phyloP scores from a whole-genome alignment of 2,329 filamentous ascomycete genomes.

The Dactylellina parvicollis region DNA sequence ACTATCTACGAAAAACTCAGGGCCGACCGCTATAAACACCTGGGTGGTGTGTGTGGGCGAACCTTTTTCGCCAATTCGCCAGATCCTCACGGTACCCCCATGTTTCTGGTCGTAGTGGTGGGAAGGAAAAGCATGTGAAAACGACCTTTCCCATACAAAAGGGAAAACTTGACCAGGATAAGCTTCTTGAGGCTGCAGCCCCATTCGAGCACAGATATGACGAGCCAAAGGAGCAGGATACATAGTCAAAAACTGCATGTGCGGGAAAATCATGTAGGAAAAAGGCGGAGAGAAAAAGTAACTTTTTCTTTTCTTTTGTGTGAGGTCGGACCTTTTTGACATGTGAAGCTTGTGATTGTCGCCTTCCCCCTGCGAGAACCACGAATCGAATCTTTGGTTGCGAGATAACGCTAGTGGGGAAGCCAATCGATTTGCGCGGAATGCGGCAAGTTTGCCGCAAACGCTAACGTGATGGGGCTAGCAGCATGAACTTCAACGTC shows the following conservation, averaged over 20 bases:
- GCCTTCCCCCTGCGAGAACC: conserved; percentile 8
- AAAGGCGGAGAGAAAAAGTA: conserved; percentile 15
- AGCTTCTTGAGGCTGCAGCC: conserved; percentile 37
- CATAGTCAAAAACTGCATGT: conserved; percentile 23
- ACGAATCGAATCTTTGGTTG: conserved; percentile 36
- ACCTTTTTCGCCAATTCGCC: conserved; percentile 53
- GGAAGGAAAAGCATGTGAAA: conserved; percentile 39
- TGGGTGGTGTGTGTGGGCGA: conserved; percentile 26
- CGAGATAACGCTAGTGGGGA: conserved; percentile 29
- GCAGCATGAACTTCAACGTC: not conserved
- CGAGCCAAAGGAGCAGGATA: not conserved
- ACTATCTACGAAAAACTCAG: conserved; percentile 4
- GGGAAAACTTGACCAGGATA: conserved; percentile 16
- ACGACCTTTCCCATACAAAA: conserved; percentile 8
- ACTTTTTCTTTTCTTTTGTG: not conserved
- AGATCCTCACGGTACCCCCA: conserved; percentile 28
- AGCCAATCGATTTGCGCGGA: conserved; percentile 32
- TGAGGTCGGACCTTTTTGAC: not conserved
- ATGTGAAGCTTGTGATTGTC: conserved; percentile 51
- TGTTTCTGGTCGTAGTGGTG: conserved; percentile 5
- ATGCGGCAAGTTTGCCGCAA: conserved; percentile 43
- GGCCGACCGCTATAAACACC: not conserved
- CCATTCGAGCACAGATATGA: conserved; percentile 21
- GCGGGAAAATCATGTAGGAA: conserved; percentile 24
- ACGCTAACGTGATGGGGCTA: conserved; percentile 33